Evolutionary conservation across 1,284 basidiomycete genomes (phyloP), one percentile per base, ranked within the genome.

Genomic region (Ustilago loliicola): DNA sequence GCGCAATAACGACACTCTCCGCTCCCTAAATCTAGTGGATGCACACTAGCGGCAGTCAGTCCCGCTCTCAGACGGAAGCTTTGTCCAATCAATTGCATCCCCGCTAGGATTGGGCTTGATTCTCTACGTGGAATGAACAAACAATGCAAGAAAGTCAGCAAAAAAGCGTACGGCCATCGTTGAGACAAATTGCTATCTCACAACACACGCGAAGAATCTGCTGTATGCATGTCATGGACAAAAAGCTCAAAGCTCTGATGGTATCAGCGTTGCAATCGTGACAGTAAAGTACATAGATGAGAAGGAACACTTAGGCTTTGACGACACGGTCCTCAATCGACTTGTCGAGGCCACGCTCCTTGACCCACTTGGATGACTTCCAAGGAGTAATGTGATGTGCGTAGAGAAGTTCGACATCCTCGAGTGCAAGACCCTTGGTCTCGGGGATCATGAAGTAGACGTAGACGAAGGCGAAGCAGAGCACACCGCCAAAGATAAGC

Each of bases 361-460:
- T 68, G 57, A 73, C 61, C 75, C 75, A 77, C 3, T 29, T 30
- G n/a, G 57, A 45, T 42, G 64, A 63, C 61, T 73, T 72, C 71
- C 75, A 77, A 1, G 77, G 73, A 25, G 61, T 51, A 51, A 79
- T 25, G 29, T 72, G 58, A 32, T 72, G 55, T n/a, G 66, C 38
- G 60, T 86, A 81, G 64, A 87, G 78, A 30, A 78, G 63, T 62
- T 87, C 86, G 60, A 91, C 91, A 88, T 93, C 92, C 87, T 94
- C 93, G 73, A 94, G 88, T 51, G 89, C 90, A 19, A 93, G 89
- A 7, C 91, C 92, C 82, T 90, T 91, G 15, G 91, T 92, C 88
- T 94, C 92, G n/a, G 92, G 92, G 53, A 93, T 90, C 86, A 90
- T 91, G 51, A 93, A 85, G 82, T 89, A 92, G 9, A 81, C 69